phyloP scores from a whole-genome alignment of 2,329 filamentous ascomycete species.

The Lasiodiplodia sp. region DNA sequence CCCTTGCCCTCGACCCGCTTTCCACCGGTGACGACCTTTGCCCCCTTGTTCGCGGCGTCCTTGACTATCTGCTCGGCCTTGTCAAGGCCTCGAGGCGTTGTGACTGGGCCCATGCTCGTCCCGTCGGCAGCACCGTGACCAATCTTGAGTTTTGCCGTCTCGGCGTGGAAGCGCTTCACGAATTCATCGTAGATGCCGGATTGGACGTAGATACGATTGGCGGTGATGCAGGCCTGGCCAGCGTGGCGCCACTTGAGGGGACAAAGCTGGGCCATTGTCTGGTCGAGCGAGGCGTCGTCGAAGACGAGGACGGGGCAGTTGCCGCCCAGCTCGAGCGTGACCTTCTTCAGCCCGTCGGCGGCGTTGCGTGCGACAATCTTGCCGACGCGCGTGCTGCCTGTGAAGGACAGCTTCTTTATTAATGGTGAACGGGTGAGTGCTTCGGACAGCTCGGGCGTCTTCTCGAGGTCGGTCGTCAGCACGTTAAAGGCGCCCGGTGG shows the following conservation, averaged over 20 bases:
- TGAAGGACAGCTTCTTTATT: conserved; percentile 52
- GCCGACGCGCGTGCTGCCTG: conserved; percentile 48
- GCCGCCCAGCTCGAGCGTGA: conserved; percentile 54
- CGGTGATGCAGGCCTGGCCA: conserved; percentile 49
- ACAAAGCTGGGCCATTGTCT: conserved; percentile 51
- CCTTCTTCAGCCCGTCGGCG: conserved; percentile 52
- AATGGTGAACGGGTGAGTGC: conserved; percentile 48
- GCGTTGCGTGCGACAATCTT: conserved; percentile 52
- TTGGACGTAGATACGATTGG: conserved; percentile 49
- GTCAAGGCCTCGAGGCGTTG: conserved; percentile 61
- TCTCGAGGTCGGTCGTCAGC: conserved; percentile 45
- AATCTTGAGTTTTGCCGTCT: conserved; percentile 63
- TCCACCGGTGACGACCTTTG: conserved; percentile 68
- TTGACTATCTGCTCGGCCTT: conserved; percentile 68
- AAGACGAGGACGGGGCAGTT: conserved; percentile 55
- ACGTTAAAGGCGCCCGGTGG: conserved; percentile 53
- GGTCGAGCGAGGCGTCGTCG: conserved; percentile 53
- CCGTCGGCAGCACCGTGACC: conserved; percentile 63
- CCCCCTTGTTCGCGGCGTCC: conserved; percentile 70
- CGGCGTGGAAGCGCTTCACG: conserved; percentile 54
- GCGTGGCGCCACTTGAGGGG: conserved; percentile 61
- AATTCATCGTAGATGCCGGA: conserved; percentile 49
- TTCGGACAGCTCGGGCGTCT: conserved; percentile 39
- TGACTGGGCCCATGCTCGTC: conserved; percentile 56
- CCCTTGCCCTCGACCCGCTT: conserved; percentile 53